These are phyloP conservation scores for Lablab purpureus DNA, from an alignment of 306 rosid genomes.

Conservation along the genomic window DNA sequence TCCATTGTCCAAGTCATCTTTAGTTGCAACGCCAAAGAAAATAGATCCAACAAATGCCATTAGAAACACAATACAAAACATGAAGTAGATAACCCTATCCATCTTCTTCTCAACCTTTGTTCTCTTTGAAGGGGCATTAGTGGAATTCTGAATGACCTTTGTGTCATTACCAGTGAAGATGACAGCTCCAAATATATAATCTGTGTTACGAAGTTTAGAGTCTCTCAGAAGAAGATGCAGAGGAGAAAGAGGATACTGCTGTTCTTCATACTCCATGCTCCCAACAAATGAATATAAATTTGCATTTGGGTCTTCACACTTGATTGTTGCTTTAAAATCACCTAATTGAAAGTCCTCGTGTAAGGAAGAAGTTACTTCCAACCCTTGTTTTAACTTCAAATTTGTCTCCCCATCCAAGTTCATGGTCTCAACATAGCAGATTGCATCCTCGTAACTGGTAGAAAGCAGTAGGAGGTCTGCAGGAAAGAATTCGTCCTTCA, in stretches of 20 bases:
- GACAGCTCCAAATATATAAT: slow-evolving; percentile 78
- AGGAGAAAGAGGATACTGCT: slow-evolving; percentile 72
- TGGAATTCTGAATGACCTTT: slow-evolving; percentile 92
- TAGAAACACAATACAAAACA: slow-evolving; percentile 70
- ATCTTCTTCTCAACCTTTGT: slow-evolving; percentile 90
- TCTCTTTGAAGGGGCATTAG: slow-evolving; percentile 92
- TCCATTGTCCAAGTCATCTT: slow-evolving; percentile 74
- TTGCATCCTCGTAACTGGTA: slow-evolving; percentile 85
- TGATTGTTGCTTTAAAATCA: slow-evolving; percentile 68
- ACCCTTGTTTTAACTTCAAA: slow-evolving; percentile 83
- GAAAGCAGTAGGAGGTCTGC: slow-evolving; percentile 92
- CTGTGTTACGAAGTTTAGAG: slow-evolving; percentile 95
- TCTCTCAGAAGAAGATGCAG: slow-evolving; percentile 94
- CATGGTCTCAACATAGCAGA: slow-evolving; percentile 98
- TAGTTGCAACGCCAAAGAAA: slow-evolving; percentile 76
- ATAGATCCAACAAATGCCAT: slow-evolving; percentile 85
- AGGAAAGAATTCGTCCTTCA: slow-evolving; percentile 91
- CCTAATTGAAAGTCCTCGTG: slow-evolving; percentile 59
- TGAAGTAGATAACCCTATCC: slow-evolving; percentile 86
- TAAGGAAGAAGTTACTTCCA: slow-evolving; percentile 76
- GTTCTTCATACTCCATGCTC: slow-evolving; percentile 69
- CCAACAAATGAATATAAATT: slow-evolving; percentile 89
- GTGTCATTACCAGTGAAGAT: slow-evolving; percentile 91
- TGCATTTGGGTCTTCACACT: slow-evolving; percentile 97
- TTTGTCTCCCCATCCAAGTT: slow-evolving; percentile 98